Base-by-base conservation (phyloP, 1,284 basidiomycete genomes). In the Tetrapyrgos nigripes region DNA sequence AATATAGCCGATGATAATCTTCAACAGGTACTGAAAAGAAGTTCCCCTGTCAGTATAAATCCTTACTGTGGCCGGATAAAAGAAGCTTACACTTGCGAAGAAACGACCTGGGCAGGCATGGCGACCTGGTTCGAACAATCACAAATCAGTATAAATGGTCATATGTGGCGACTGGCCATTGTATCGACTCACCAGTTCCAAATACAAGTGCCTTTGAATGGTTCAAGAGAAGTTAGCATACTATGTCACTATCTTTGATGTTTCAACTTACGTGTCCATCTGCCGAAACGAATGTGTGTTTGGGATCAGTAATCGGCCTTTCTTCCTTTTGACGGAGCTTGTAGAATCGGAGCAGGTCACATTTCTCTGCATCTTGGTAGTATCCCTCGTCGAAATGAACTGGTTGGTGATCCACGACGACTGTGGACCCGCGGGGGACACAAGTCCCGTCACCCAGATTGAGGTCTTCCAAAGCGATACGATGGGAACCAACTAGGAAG, bases 61-160 rank as follows among this genome's bases (percentile, higher is more conserved):
- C 21, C 31, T 48, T 48, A 4, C 27, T n/a, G n/a, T n/a, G n/a
- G n/a, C 19, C 21, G 23, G 24, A 26, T 21, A 27, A 24, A 26
- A 26, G 4, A 48, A 13, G 17, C 48, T 28, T 50, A 50, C 48
- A 29, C 48, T 50, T n/a, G 48, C 48, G 31, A 50, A 50, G 24
- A 50, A 50, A 14, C 48, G 48, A 29, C 48, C 48, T 29, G 48
- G 48, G 27, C 48, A 50, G 31, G 48, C 48, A 50, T 50, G 48
- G 9, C 48, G 48, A 29, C 48, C 48, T 50, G 48, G 4, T 40
- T 40, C n/a, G 27, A 24, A 19, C 24, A 17, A 8, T n/a, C n/a
- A n/a, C n/a, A 23, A 29, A 29, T 50, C 26, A 50, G 48, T 29
- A 11, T 50, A 9, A n/a, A 29, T n/a, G n/a, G n/a, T n/a, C n/a